Evolutionary conservation across 1,139 yeast species (phyloP), one percentile per base, ranked within the genome.

Genomic region (Hansenula anomala): DNA sequence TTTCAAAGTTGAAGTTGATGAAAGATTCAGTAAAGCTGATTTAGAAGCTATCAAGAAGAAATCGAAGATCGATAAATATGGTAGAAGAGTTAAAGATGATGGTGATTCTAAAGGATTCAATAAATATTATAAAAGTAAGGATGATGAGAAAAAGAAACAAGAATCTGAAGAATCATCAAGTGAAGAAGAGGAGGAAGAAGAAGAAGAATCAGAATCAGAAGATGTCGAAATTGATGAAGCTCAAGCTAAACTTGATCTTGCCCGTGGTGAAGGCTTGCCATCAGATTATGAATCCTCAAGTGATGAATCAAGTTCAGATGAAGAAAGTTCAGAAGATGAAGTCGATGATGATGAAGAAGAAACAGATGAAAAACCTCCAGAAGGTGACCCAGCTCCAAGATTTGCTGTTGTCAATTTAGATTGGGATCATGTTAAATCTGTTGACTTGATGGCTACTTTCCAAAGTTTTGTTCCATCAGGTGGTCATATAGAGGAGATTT

Each of bases 361-460:
- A 48, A 75, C 71, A 19, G 68, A 66, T 26, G 59, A 62, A 9
- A 73, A 76, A 41, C 85, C 94, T 12, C 92, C 86, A 37, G 81
- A 79, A 43, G 95, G 96, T 32, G 97, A 90, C 2, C 96, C 96
- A 23, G 73, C 95, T 0, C 66, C 67, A 28, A 67, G 86, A 6
- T 71, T 94, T 57, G 98, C 98, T 0, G 96, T 83, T 2, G 98
- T 94, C 25, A 94, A 94, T 55, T 71, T 94, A 75, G 98, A 94
- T 58, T 94, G 98, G 98, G 99, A 94, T 52, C 86, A 92, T 56
- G 71, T 94, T 17, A 74, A 79, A 38, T 86, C 97, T 0, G 79
- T 78, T 12, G 98, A 92, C 59, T 63, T 94, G 48, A 78, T 87
- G 86, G 95, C 95, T 6, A 84, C 97, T 0, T 88, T 94, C 52